Percentiles rank a stretch among this genome's conserved stretches.
phyloP scores from a whole-genome alignment of 805 yeast genomes.

The Tetrapisispora fleetii region DNA sequence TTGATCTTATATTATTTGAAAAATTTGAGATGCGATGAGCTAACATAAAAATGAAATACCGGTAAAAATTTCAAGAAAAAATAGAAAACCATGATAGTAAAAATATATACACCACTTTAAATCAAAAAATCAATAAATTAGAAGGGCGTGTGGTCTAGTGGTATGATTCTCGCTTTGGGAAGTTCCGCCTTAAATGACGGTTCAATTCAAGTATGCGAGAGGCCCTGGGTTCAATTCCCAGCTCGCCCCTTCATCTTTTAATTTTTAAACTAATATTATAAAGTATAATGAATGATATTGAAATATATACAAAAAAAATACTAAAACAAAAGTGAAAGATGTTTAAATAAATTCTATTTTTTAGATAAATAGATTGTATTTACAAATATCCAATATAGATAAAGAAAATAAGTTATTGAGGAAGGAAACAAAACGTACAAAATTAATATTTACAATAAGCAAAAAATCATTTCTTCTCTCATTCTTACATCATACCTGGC shows the following conservation, averaged over 20 bases:
- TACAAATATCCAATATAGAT: not conserved
- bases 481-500: slow-evolving; percentile 24
- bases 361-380: not conserved
- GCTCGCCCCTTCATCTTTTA: slow-evolving; percentile 29
- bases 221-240: slow-evolving; percentile 58
- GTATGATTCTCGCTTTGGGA: slow-evolving; percentile 48
- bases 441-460: not conserved
- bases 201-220: slow-evolving; percentile 35
- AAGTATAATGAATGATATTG: no score
- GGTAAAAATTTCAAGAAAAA: not conserved
- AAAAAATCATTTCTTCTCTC: not conserved
- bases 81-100: no score
- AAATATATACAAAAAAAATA: no score
- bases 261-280: not conserved
- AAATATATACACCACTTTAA: no score
- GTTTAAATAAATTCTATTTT: no score
- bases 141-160: slow-evolving; percentile 40
- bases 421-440: not conserved
- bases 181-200: not conserved
- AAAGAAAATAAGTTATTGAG: not conserved
- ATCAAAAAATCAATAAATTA: not conserved
- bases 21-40: slow-evolving; percentile 3
- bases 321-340: no score
- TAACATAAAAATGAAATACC: not conserved
- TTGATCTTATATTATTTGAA: not conserved